A percentile compares a stretch with the other conserved stretches of the same genome.
Conservation (phyloP, 2,329 filamentous ascomycete genomes). For the Xylariaceae sp. region DNA sequence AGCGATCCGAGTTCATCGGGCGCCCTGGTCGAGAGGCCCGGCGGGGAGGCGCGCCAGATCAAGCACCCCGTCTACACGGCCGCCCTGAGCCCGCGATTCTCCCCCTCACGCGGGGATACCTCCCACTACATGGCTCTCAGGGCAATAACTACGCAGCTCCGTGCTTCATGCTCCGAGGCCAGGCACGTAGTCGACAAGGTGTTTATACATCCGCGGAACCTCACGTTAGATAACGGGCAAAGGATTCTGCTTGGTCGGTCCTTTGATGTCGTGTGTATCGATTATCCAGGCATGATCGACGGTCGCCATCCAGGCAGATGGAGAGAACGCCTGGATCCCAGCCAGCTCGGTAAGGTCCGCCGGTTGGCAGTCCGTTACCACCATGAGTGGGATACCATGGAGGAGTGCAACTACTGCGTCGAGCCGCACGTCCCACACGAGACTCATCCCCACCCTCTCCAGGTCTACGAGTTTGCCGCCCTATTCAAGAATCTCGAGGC, state of each 20-base stretch:
- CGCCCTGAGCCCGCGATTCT: conserved; percentile 21
- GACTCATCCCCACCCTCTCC: conserved; percentile 31
- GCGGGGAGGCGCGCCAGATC: background rate
- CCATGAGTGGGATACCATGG: conserved; percentile 36
- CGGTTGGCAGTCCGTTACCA: conserved; percentile 39
- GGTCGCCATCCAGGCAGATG: conserved; percentile 19
- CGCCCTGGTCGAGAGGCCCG: background rate
- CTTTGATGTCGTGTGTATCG: conserved; percentile 28
- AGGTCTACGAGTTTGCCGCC: conserved; percentile 41
- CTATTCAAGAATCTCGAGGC: conserved; percentile 37
- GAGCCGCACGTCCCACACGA: conserved; percentile 25
- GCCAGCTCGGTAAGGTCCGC: conserved; percentile 30
- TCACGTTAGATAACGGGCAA: conserved; percentile 22
- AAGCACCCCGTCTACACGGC: conserved; percentile 11
- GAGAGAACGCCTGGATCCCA: conserved; percentile 22
- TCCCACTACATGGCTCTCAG: conserved; percentile 26
- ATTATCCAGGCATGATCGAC: conserved; percentile 24
- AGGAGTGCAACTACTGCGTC: conserved; percentile 33
- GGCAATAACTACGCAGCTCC: conserved; percentile 22
- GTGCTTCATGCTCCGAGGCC: conserved; percentile 22
- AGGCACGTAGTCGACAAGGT: conserved; percentile 16
- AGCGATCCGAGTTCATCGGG: background rate
- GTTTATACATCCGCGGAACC: conserved; percentile 19
- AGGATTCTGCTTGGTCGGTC: conserved; percentile 23
- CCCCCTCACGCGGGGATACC: conserved; percentile 21